Base-by-base conservation (phyloP, 2,329 filamentous ascomycete species). In the Fusarium nelsonii region DNA sequence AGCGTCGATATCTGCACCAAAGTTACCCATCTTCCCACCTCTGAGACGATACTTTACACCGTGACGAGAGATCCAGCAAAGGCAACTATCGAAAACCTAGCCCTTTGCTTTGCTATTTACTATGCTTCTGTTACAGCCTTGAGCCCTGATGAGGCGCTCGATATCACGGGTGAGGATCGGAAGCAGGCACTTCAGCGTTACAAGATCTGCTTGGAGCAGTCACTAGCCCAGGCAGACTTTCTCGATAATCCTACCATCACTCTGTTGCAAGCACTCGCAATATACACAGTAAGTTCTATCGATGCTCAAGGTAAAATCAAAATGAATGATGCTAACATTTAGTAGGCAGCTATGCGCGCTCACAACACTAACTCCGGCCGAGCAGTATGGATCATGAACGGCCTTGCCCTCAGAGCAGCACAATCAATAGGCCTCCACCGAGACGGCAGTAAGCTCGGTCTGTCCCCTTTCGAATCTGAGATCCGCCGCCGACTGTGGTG, bases 401-500 rank as follows among this genome's bases (percentile, higher is more conserved):
- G 83, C 0, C 74, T 84, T 4, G 81, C 81, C 3, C 77, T 85
- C 32, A 79, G 84, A 10, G 78, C 84, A 18, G 84, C 82, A 3
- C 80, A 85, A 63, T 80, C 80, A 3, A 82, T 88, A 30, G 87
- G 87, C 0, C 78, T 89, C 3, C 87, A 89, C 63, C 80, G 84
- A 12, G 86, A 88, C 49, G 80, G 80, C 11, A 75, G 73, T 2
- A 75, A 78, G 20, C 77, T 88, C 3, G 80, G 80, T 0, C 75
- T 89, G 0, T 78, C 82, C 0, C 82, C 84, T 0, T 88, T 86
- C 45, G 86, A 89, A 51, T 80, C 82, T 2, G 86, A 89, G 68
- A 82, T 88, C 63, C 80, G 87, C 8, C 81, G 87, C 3, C 79
- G 87, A 2, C 70, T 89, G 0, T 90, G 87, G 84, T 88, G 85